Evolutionary conservation across 306 rosid genomes (phyloP).

Genomic region (Pterocarpus santalinus): DNA sequence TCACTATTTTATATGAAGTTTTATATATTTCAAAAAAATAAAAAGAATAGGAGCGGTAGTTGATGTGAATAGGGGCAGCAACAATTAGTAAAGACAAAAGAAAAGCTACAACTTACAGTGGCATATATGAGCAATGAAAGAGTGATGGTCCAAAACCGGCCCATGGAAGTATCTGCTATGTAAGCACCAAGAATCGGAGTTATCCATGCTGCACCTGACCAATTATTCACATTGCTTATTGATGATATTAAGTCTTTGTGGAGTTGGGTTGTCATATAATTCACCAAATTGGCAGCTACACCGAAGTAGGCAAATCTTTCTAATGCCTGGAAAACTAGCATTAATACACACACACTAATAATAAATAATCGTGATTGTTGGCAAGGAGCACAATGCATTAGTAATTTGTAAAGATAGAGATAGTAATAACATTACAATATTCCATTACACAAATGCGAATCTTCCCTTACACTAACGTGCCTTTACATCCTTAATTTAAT

Average conservation of each 20-base stretch:
- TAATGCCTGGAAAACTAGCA: conserved; percentile 64
- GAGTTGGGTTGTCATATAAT: conserved; percentile 76
- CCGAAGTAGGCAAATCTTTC: conserved; percentile 90
- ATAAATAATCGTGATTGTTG: neutral
- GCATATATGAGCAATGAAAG: conserved; percentile 68
- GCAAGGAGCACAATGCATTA: no score
- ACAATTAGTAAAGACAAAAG: neutral
- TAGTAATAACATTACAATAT: no score
- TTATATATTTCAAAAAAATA: no score
- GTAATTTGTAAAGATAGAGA: no score
- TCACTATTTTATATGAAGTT: no score
- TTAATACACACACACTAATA: neutral
- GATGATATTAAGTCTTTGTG: conserved; percentile 76
- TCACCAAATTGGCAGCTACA: conserved; percentile 74
- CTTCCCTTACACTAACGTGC: no score
- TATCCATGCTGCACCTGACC: conserved; percentile 78
- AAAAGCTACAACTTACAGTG: conserved; percentile 50
- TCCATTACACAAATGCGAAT: no score
- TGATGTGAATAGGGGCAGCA: neutral
- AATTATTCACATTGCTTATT: conserved; percentile 73
- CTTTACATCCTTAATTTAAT: no score
- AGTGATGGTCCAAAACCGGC: conserved; percentile 86
- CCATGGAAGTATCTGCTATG: conserved; percentile 73
- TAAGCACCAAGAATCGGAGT: conserved; percentile 80
- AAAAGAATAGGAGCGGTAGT: no score